phyloP scores from a whole-genome alignment of 2,329 filamentous ascomycete genomes.

The Pyrenophora seminiperda region DNA sequence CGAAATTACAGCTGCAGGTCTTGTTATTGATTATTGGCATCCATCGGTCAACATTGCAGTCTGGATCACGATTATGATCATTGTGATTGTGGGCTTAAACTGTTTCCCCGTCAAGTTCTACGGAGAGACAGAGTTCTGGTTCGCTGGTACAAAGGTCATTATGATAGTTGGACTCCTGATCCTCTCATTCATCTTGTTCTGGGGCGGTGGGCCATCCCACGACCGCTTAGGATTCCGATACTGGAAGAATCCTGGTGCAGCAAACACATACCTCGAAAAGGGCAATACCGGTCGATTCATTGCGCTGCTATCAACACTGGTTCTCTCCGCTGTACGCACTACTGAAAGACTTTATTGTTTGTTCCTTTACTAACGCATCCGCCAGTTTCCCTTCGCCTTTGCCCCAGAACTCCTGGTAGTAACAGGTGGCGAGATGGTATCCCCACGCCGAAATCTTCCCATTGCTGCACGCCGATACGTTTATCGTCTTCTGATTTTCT shows the following conservation, averaged over 20 bases:
- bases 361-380: neutral
- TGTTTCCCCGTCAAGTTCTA: constrained; percentile 46
- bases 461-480: constrained; percentile 65
- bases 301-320: constrained; percentile 57
- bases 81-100: constrained; percentile 44
- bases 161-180: constrained; percentile 55
- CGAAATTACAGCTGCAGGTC: constrained; percentile 45
- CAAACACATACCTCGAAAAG: constrained; percentile 55
- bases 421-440: constrained; percentile 63
- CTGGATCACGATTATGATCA: constrained; percentile 47
- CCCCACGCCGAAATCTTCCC: constrained; percentile 63
- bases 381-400: constrained; percentile 11
- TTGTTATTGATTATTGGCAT: constrained; percentile 47
- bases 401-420: constrained; percentile 49
- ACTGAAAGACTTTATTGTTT: neutral
- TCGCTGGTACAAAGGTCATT: constrained; percentile 40
- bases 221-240: constrained; percentile 62
- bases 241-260: constrained; percentile 61
- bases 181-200: constrained; percentile 61
- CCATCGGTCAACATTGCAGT: constrained; percentile 41
- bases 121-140: constrained; percentile 46
- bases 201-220: constrained; percentile 59
- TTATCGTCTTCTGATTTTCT: constrained; percentile 67
- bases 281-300: constrained; percentile 59
- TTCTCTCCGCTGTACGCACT: constrained; percentile 57